Percentiles rank a stretch among this genome's conserved stretches.
Conservation (phyloP, 192 early-diverging fungal species). For the Thamnidium elegans region DNA sequence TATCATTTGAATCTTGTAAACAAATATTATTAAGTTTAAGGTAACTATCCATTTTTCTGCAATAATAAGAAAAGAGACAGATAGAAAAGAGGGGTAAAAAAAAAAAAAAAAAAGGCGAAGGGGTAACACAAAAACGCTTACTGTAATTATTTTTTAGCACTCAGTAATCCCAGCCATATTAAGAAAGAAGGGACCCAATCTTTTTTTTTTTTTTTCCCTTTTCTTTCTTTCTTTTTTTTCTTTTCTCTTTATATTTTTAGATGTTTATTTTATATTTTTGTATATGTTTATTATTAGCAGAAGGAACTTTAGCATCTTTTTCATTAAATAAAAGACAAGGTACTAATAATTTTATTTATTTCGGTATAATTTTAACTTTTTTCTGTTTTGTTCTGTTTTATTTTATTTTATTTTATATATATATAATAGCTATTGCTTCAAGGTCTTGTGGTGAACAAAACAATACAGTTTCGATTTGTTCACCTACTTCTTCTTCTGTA, state of each 20-base stretch:
- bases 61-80: not conserved
- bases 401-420: too few species aligned
- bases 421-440: slow-evolving; percentile 16
- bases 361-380: not conserved
- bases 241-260: slow-evolving; percentile 1
- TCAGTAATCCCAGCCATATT: not conserved
- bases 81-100: slow-evolving; percentile 4
- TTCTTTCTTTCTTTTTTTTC: not conserved
- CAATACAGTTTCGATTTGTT: slow-evolving; percentile 26
- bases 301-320: not conserved
- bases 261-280: slow-evolving; percentile 2
- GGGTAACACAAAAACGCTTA: too few species aligned
- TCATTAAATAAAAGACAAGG: slow-evolving; percentile 19
- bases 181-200: not conserved
- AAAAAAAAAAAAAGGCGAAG: too few species aligned
- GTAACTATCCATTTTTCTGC: slow-evolving; percentile 3
- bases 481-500: slow-evolving; percentile 9
- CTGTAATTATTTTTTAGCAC: too few species aligned
- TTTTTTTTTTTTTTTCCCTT: slow-evolving; percentile 11
- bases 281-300: not conserved
- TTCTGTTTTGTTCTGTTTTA: too few species aligned
- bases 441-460: slow-evolving; percentile 7
- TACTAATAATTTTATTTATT: slow-evolving; percentile 3
- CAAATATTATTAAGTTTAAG: slow-evolving; percentile 12
- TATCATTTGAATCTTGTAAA: slow-evolving; percentile 4